A percentile compares a stretch with the other conserved stretches of the same genome.
Evolutionary conservation across 495 filamentous ascomycete species (phyloP).

Genomic region (Tuber aestivum): DNA sequence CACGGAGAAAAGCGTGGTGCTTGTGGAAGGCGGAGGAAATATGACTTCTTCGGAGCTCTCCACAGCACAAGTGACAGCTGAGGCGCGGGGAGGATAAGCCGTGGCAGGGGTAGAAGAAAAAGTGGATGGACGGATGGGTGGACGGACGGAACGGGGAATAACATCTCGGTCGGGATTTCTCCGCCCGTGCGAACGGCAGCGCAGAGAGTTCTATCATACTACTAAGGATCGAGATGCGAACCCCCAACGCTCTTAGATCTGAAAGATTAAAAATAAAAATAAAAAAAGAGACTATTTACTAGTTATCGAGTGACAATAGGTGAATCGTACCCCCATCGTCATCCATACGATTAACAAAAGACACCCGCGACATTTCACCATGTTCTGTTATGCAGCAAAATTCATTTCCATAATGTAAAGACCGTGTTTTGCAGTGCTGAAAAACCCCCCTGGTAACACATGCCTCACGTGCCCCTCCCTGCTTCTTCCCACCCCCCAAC

Average conservation of each 20-base stretch:
- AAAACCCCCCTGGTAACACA: not conserved
- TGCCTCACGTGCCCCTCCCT: not conserved
- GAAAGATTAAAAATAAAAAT: too few relatives aligned
- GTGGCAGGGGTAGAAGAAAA: too few relatives aligned
- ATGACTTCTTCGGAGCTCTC: not conserved
- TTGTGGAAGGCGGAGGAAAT: not conserved
- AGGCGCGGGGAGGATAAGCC: too few relatives aligned
- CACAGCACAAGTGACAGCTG: too few relatives aligned
- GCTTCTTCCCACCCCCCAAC: too few relatives aligned
- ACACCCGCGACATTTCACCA: not conserved
- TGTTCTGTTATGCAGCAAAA: not conserved
- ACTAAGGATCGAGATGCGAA: not conserved
- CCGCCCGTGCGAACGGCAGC: too few relatives aligned
- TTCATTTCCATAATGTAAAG: not conserved
- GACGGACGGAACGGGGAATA: not conserved
- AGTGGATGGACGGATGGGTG: not conserved
- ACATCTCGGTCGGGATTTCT: not conserved
- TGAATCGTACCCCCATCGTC: not conserved
- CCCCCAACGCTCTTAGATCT: not conserved
- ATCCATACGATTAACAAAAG: not conserved
- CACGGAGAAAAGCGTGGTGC: not conserved
- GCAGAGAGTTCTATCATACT: not conserved
- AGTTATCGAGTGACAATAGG: not conserved
- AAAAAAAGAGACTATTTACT: not conserved
- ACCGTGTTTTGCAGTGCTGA: not conserved